phyloP scores from a whole-genome alignment of 345 rosid species.

The Aurinia saxatilis region DNA sequence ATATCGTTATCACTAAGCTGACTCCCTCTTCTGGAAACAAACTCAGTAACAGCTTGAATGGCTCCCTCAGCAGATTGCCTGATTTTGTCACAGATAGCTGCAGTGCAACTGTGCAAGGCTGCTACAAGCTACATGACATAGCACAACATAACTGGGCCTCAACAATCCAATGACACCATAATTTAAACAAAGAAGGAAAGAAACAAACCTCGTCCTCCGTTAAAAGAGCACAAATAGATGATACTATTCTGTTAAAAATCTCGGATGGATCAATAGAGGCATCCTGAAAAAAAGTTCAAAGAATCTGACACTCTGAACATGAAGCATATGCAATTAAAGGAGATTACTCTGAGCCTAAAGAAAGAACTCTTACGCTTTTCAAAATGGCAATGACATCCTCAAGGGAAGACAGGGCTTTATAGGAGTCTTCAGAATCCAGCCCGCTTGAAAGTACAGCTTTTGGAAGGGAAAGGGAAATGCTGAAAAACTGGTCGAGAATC shows the following conservation, averaged over 20 bases:
- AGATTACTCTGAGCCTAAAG: conserved; percentile 11
- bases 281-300: conserved; percentile 48
- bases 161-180: conserved; percentile 10
- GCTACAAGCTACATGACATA: conserved; percentile 67
- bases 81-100: conserved; percentile 80
- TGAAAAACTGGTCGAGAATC: conserved; percentile 94
- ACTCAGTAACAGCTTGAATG: conserved; percentile 87
- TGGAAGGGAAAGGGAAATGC: conserved; percentile 89
- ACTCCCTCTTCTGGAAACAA: conserved; percentile 68
- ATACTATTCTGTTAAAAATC: conserved; percentile 88
- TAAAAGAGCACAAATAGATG: conserved; percentile 65
- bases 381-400: conserved; percentile 95
- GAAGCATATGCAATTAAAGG: conserved; percentile 11
- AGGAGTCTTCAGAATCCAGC: conserved; percentile 61
- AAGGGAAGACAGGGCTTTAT: conserved; percentile 77
- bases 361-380: conserved; percentile 52
- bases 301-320: conserved; percentile 2
- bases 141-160: conserved; percentile 19
- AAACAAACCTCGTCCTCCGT: conserved; percentile 70
- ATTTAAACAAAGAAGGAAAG: conserved; percentile 6
- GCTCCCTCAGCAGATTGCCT: conserved; percentile 95
- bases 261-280: conserved; percentile 98
- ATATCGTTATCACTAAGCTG: conserved; percentile 69
- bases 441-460: conserved; percentile 49
- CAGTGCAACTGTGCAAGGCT: conserved; percentile 60